Evolutionary conservation across 2,329 filamentous ascomycete species (phyloP).

Genomic region (Pseudopithomyces maydicus): DNA sequence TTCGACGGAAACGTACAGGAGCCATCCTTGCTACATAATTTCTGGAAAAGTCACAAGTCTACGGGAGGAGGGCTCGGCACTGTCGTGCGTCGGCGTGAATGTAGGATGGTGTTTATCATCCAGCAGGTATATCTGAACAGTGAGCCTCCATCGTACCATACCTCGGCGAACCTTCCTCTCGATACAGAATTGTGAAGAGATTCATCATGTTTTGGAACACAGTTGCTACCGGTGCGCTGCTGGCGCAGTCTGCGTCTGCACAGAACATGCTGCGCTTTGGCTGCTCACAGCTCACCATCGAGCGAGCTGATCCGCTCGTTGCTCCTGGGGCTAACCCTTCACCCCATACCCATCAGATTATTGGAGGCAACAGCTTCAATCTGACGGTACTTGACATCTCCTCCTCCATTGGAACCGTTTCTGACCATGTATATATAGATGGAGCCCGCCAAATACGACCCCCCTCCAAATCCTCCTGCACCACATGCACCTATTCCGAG

Average conservation of each 20-base stretch:
- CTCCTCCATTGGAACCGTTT: neutral
- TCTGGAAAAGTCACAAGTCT: conserved; percentile 7
- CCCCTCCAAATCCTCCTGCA: conserved; percentile 33
- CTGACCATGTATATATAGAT: conserved; percentile 27
- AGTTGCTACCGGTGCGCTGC: conserved; percentile 23
- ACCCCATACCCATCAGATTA: conserved; percentile 39
- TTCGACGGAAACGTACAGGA: conserved; percentile 6
- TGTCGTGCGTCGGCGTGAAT: neutral
- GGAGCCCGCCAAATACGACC: conserved; percentile 34
- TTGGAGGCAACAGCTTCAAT: conserved; percentile 40
- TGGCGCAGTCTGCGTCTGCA: conserved; percentile 29
- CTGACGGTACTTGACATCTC: conserved; percentile 26
- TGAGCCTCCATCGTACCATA: conserved; percentile 4
- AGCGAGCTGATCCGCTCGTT: conserved; percentile 58
- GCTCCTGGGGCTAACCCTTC: conserved; percentile 30
- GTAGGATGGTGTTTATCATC: neutral
- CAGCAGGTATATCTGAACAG: conserved; percentile 11
- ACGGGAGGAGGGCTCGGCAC: conserved; percentile 3
- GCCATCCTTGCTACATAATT: conserved; percentile 12
- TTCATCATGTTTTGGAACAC: conserved; percentile 31
- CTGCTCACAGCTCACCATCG: conserved; percentile 47
- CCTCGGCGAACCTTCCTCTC: conserved; percentile 9
- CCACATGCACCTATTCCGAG: conserved; percentile 34
- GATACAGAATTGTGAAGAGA: conserved; percentile 2
- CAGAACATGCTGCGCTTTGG: conserved; percentile 43